These are phyloP conservation scores for Phytopythium helicoides DNA, from an alignment of 352 stramenopile genomes.

Conservation along the genomic window DNA sequence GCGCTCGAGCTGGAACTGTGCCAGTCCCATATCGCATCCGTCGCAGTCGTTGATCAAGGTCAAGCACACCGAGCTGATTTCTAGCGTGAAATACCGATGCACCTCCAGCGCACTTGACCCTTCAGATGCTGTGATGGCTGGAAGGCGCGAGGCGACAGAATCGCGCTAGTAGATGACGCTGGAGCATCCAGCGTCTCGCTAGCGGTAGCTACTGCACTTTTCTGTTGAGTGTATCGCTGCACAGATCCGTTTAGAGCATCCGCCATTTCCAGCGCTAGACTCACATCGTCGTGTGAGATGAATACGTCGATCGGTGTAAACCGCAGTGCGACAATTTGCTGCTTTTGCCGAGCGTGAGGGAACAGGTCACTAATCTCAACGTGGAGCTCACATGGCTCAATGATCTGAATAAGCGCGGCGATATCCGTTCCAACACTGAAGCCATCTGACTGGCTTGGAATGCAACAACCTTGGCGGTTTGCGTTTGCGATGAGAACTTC, in stretches of 20 bases:
- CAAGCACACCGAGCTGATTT: slow-evolving; percentile 60
- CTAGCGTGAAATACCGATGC: slow-evolving; percentile 76
- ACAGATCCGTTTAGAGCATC: slow-evolving; percentile 26
- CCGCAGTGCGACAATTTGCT: slow-evolving; percentile 69
- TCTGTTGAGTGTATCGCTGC: slow-evolving; percentile 4
- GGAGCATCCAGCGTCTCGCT: background rate
- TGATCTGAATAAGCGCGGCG: slow-evolving; percentile 58
- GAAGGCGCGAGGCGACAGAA: slow-evolving; percentile 6
- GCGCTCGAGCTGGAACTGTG: slow-evolving; percentile 67
- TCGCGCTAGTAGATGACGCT: background rate
- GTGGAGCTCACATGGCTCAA: slow-evolving; percentile 73
- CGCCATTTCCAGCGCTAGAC: slow-evolving; percentile 51
- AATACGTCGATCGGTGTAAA: slow-evolving; percentile 82
- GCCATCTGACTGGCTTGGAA: slow-evolving; percentile 32
- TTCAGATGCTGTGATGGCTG: slow-evolving; percentile 7
- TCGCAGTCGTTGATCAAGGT: slow-evolving; percentile 87
- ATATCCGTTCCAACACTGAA: slow-evolving; percentile 27
- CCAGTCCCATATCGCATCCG: slow-evolving; percentile 82
- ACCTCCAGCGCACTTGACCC: slow-evolving; percentile 35
- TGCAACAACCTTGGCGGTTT: slow-evolving; percentile 61
- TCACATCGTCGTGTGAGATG: slow-evolving; percentile 74
- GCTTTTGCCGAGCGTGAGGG: slow-evolving; percentile 54
- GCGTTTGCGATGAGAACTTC: slow-evolving; percentile 65
- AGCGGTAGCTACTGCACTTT: background rate
- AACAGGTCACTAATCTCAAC: slow-evolving; percentile 70